Base-by-base conservation (phyloP, 2,329 filamentous ascomycete species). In the Colletotrichum siamense region DNA sequence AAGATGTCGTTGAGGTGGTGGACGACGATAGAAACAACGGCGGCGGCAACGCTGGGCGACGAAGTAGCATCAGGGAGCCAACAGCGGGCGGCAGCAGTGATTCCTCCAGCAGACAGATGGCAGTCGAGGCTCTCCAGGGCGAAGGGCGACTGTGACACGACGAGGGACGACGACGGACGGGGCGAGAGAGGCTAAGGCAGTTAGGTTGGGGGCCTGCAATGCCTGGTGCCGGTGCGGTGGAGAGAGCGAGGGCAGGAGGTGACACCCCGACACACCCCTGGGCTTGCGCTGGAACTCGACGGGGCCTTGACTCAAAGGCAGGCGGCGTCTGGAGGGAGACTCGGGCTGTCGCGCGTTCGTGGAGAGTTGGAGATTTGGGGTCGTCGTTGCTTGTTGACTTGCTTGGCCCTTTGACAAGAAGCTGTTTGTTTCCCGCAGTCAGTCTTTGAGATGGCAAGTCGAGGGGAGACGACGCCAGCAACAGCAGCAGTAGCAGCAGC, bases 261-360 rank as follows among this genome's bases (percentile, higher is more conserved):
- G 71, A 67, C 70, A 74, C 66, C 66, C 67, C 69, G 66, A 55
- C 71, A 71, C 71, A 71, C 71, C 39, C 67, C 30, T 71, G 44
- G 39, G 52, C 66, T 57, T 59, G 67, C 28, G 9, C 55, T 62
- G 55, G 67, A 66, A 66, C 34, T 71, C 61, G 63, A 44, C 52
- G 70, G 70, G 62, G 18, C 30, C 55, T 55, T 34, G 39, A 44
- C 62, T 72, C n/a, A 52, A 62, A 36, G 59, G 30, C 32, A 34
- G 30, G 59, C 59, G 59, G 59, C 59, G 30, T 36, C 18, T 9
- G 30, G 18, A 59, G 59, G 59, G 30, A 62, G 30, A 32, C 16
- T 62, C 59, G 59, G 30, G 30, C 18, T 32, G 26, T 32, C 18
- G 12, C 24, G n/a, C 22, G 18, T 26, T 55, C 30, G 44, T 26